Evolutionary conservation across 2,329 filamentous ascomycete genomes (phyloP).

Genomic region (Pseudopithomyces maydicus): DNA sequence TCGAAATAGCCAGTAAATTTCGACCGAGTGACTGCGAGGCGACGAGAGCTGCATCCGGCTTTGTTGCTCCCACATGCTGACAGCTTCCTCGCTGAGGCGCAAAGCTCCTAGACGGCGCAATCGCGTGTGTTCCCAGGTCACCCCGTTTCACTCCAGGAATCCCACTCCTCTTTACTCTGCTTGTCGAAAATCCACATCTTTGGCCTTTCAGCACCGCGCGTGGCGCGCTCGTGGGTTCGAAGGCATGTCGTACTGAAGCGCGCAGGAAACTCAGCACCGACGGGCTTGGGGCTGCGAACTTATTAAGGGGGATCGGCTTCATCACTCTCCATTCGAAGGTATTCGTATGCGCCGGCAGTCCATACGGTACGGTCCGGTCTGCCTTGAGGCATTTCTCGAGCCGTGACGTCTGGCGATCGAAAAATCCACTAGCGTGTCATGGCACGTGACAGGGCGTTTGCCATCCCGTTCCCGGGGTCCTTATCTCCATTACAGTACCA

Average conservation of each 20-base stretch:
- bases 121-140: not conserved
- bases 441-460: conserved; percentile 31
- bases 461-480: not conserved
- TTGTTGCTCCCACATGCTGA: not conserved
- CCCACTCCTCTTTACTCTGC: not conserved
- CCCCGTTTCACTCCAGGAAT: conserved; percentile 8
- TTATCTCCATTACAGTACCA: no score
- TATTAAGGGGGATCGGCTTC: conserved; percentile 40
- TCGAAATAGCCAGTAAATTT: not conserved
- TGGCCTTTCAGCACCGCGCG: conserved; percentile 27
- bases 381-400: conserved; percentile 1
- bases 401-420: conserved; percentile 20
- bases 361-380: conserved; percentile 28
- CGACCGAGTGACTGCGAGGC: not conserved
- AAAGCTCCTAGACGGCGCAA: conserved; percentile 6
- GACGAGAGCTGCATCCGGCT: not conserved
- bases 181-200: conserved; percentile 19
- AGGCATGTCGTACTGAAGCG: conserved; percentile 37
- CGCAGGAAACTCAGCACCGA: conserved; percentile 45
- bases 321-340: conserved; percentile 38
- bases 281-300: conserved; percentile 40
- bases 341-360: conserved; percentile 27
- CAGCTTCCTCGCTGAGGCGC: conserved; percentile 10
- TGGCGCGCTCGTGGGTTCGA: conserved; percentile 30
- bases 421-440: conserved; percentile 23